Evolutionary conservation across 2,329 filamentous ascomycete species (phyloP).

Genomic region (Diplodia intermedia): DNA sequence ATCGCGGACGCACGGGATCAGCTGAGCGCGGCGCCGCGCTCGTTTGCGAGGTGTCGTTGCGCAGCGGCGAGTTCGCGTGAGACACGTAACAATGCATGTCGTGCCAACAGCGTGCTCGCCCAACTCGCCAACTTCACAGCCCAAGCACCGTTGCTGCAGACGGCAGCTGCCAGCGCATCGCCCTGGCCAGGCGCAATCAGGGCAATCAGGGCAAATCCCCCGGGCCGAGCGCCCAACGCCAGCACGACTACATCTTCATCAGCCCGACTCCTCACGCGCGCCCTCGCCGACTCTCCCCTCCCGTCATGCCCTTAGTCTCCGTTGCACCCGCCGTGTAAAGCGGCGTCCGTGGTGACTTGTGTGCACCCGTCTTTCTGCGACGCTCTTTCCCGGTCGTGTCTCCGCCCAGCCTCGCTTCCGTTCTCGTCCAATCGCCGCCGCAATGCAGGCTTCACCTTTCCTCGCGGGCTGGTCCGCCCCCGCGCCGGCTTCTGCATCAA

Average conservation of each 20-base stretch:
- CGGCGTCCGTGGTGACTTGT: conserved; percentile 3
- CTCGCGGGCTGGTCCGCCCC: conserved; percentile 23
- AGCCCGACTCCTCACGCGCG: conserved; percentile 14
- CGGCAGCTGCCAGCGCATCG: conserved; percentile 50
- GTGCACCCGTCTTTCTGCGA: background rate
- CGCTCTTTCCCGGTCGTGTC: conserved; percentile 10
- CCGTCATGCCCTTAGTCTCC: background rate
- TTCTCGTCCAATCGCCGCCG: conserved; percentile 12
- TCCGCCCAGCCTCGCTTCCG: conserved; percentile 6
- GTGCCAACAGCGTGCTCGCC: conserved; percentile 50
- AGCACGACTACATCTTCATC: conserved; percentile 19
- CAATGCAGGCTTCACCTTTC: conserved; percentile 28
- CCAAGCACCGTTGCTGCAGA: conserved; percentile 49
- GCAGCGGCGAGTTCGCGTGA: conserved; percentile 28
- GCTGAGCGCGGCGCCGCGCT: conserved; percentile 18
- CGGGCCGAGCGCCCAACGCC: conserved; percentile 30
- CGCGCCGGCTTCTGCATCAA: background rate
- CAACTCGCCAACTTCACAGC: conserved; percentile 46
- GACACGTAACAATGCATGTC: conserved; percentile 33
- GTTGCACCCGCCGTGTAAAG: conserved; percentile 11
- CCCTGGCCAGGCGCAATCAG: conserved; percentile 8
- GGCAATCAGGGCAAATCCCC: background rate
- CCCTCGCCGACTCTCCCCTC: conserved; percentile 5
- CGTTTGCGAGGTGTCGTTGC: background rate
- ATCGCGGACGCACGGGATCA: background rate